Evolutionary conservation across 805 yeast genomes (phyloP), one percentile per base, ranked within the genome.

Genomic region (Candida patagonica): DNA sequence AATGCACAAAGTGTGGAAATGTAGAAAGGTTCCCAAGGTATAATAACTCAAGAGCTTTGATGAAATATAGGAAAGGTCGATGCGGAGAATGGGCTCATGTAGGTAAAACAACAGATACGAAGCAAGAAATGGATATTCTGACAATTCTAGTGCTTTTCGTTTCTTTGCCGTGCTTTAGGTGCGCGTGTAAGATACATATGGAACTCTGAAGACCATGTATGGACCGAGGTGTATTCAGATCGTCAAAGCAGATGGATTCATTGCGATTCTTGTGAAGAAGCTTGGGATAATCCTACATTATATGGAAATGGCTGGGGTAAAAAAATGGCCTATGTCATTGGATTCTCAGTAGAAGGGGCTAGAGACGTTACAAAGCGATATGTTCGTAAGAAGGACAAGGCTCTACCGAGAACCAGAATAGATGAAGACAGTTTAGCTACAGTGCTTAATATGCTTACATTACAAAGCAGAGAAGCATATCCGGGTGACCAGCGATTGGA

Each of bases 1-100:
- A 57, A 44, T 88, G 95, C 56, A 41, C 45, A 1, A 46, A 49
- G 1, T 86, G 95, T 57, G 46, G 55, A 1, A 30, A 40, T 0
- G 39, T 42, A 1, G 64, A 74, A 12, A 63, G 84, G 35, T 89
- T 86, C 47, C 87, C 95, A 1, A 66, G 97, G 26, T 81, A 82
- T 53, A 80, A 82, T 54, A 72, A 76, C 45, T 81, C 89, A 0
- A 61, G 61, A 1, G 73, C 70, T 43, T 61, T 89, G 19, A 59
- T 89, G 12, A 63, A 72, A 22, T 71, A 80, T 0, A 63, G 85
- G 31, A 55, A 56, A 25, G 97, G 97, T 0, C 67, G 97, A 35
- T 89, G 97, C 60, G 97, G 97, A 1, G 97, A 89, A 57, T 89
- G 95, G 94, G 89, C 88, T 41, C 82, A 83, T 50, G 37, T 33